Evolutionary conservation across 192 early-diverging fungal species (phyloP), one percentile per base, ranked within the genome.

Genomic region (Coemansia biformis): DNA sequence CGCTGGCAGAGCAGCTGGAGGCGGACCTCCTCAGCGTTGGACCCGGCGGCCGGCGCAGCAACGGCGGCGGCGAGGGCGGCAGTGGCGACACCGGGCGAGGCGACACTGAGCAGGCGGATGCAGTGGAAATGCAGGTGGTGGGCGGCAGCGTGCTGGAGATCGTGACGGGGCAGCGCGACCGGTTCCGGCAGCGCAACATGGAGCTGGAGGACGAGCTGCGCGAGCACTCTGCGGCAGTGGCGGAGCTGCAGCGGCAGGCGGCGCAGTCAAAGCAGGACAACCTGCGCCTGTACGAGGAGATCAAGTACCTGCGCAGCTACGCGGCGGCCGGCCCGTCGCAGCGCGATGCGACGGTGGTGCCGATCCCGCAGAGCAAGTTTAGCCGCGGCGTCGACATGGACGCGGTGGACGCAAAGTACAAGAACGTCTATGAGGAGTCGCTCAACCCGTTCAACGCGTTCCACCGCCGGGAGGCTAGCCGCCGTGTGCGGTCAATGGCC

Each of bases 401-500:
- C 50, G 51, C 42, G 45, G 83, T 78, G 8, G 60, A 71, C 10
- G 79, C 78, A 45, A 84, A 85, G 39, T 92, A 93, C 76, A 63
- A 79, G 15, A 67, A 75, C 19, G 65, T 90, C 44, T 97, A 97
- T 48, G 93, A 97, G 62, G 86, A 85, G 29, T 82, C 75, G 33
- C 78, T 92, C 63, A 91, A 97, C 59, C 93, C 92, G 9, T 97
- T 96, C 59, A 78, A 80, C 15, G 82, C 81, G 12, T 96, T 96
- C 71, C 81, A 84, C 47, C 66, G 83, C 12, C 66, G 83, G 52
- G 90, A 96, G 47, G 77, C 86, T 12, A 63, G 64, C 13, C 77
- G 86, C 13, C 70, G 88, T 5, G 82, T 85, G 31, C 69, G 83
- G 38, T 76, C 81, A 5, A 76, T 93, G 77, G 89, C 87, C 35